Evolutionary conservation across 257 asterid species (phyloP).

Genomic region (Solanum chiquidenum): DNA sequence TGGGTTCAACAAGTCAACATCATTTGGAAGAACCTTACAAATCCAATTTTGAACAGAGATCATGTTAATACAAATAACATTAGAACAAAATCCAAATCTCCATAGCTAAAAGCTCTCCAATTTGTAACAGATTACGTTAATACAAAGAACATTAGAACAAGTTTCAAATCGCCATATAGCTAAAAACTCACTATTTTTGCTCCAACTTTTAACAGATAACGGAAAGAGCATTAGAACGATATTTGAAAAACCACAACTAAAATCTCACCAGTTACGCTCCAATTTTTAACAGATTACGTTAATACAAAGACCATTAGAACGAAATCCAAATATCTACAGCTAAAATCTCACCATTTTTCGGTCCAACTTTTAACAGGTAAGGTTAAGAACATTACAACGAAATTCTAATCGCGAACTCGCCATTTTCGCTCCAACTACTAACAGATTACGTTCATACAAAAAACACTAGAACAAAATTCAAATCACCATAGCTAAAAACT

Average conservation of each 20-base stretch:
- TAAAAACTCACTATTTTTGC: background rate
- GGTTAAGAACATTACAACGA: background rate
- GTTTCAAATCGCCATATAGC: background rate
- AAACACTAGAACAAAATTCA: too few relatives aligned
- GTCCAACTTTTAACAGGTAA: background rate
- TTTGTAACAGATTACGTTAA: background rate
- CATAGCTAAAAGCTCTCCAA: background rate
- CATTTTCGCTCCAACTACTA: background rate
- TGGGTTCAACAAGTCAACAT: slow-evolving; percentile 20
- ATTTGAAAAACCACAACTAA: background rate
- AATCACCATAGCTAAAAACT: background rate
- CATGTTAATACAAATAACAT: background rate
- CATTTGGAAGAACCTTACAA: slow-evolving; percentile 13
- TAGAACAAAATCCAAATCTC: background rate
- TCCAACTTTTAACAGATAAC: background rate
- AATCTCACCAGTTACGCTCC: background rate
- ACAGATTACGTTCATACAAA: background rate
- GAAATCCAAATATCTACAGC: too few relatives aligned
- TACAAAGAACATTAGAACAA: background rate
- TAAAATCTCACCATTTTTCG: background rate
- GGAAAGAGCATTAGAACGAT: background rate
- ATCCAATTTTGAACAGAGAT: background rate
- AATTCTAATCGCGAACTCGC: background rate
- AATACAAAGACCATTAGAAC: background rate
- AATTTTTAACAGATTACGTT: background rate